Conservation (phyloP, 1,284 basidiomycete genomes). For the Irpex sp. region DNA sequence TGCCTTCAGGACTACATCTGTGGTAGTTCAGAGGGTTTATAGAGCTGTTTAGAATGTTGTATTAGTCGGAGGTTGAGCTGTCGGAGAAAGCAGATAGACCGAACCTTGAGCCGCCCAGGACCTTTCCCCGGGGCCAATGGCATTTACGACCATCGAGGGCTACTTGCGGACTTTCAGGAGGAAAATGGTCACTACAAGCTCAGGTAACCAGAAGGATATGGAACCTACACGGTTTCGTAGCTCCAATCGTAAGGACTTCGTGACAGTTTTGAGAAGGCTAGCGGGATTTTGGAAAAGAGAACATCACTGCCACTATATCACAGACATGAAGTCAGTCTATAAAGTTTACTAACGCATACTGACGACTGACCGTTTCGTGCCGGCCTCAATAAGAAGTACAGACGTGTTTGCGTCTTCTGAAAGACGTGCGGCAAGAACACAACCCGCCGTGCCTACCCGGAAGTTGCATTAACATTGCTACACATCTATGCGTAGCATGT, state of each 20-base stretch:
- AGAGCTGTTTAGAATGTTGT: not conserved
- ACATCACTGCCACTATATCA: not conserved
- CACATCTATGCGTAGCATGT: not conserved
- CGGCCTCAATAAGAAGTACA: constrained; percentile 8
- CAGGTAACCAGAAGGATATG: not conserved
- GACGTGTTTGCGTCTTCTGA: constrained; percentile 1
- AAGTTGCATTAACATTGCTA: not conserved
- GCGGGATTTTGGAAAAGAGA: not conserved
- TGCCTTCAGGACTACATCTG: not conserved
- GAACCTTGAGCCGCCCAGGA: not conserved
- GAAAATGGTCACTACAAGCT: not conserved
- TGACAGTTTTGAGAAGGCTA: not conserved
- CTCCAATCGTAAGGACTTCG: not conserved
- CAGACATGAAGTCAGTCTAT: not conserved
- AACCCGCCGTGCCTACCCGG: constrained; percentile 1
- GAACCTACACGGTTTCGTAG: not conserved
- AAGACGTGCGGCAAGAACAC: constrained; percentile 4
- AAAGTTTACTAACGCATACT: not conserved
- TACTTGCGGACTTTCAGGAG: not conserved
- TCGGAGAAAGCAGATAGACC: not conserved
- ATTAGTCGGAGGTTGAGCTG: not conserved
- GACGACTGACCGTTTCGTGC: not conserved
- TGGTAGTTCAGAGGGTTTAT: not conserved
- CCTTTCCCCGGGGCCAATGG: not conserved
- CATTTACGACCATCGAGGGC: not conserved